Conservation (phyloP, 352 stramenopile genomes). For the Plasmopara halstedii region DNA sequence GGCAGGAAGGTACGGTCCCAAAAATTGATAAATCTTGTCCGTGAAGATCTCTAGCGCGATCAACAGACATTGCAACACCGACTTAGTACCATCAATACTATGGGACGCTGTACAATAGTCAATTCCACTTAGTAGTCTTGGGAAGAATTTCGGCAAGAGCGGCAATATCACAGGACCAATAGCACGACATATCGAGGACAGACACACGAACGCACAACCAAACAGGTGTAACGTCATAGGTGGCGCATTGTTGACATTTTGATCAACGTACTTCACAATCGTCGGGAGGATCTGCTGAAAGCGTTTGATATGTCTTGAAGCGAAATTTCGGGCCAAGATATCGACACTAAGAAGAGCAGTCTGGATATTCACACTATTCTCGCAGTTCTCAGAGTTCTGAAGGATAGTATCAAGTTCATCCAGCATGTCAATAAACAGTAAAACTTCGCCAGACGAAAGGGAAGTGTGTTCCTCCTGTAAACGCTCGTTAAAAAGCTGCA, state of each 20-base stretch:
- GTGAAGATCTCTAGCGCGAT: slow-evolving; percentile 74
- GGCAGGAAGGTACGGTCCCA: slow-evolving; percentile 62
- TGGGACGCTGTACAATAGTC: slow-evolving; percentile 33
- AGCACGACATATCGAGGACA: slow-evolving; percentile 66
- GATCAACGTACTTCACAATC: slow-evolving; percentile 64
- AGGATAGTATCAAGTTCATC: slow-evolving; percentile 71
- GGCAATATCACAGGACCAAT: slow-evolving; percentile 70
- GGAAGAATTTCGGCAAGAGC: slow-evolving; percentile 79
- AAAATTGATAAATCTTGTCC: slow-evolving; percentile 75
- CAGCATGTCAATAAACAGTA: slow-evolving; percentile 85
- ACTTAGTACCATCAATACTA: slow-evolving; percentile 23
- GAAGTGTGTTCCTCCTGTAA: slow-evolving; percentile 57
- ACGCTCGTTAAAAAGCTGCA: slow-evolving; percentile 85
- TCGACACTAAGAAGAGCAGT: slow-evolving; percentile 78
- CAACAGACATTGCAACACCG: slow-evolving; percentile 71
- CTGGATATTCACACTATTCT: slow-evolving; percentile 77
- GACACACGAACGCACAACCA: slow-evolving; percentile 71
- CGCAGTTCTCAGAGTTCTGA: slow-evolving; percentile 40
- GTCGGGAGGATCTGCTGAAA: slow-evolving; percentile 70
- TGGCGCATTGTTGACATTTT: slow-evolving; percentile 38
- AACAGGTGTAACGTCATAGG: slow-evolving; percentile 66
- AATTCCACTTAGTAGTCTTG: slow-evolving; percentile 56
- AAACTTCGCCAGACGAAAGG: slow-evolving; percentile 56
- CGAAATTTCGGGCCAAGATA: slow-evolving; percentile 79
- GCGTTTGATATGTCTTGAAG: slow-evolving; percentile 50